phyloP scores from a whole-genome alignment of 805 yeast genomes.

The Ogataea nitratoaversa region DNA sequence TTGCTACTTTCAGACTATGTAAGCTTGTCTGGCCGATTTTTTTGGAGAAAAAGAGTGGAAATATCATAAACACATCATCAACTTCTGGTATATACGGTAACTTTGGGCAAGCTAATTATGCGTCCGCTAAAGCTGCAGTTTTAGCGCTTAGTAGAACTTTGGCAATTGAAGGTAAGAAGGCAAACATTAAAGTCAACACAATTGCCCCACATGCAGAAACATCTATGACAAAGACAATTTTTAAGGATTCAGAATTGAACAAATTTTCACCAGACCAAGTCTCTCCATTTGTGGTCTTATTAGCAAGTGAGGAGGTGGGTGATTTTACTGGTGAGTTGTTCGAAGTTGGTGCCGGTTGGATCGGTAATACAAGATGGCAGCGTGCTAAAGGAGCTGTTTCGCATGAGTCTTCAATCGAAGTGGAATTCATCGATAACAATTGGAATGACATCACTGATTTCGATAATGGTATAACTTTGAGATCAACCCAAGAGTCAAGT shows the following conservation, averaged over 20 bases:
- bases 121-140: conserved; percentile 89
- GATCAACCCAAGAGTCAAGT: conserved; percentile 71
- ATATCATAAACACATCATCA: conserved; percentile 83
- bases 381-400: conserved; percentile 81
- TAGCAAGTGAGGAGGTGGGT: conserved; percentile 67
- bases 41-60: conserved; percentile 71
- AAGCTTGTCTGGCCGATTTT: conserved; percentile 93
- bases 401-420: conserved; percentile 46
- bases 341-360: conserved; percentile 97
- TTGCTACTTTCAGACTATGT: conserved; percentile 76
- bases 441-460: conserved; percentile 69
- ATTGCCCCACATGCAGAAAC: conserved; percentile 99
- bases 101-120: conserved; percentile 95
- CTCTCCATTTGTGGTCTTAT: conserved; percentile 80
- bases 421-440: conserved; percentile 68
- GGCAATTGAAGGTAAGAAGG: conserved; percentile 86
- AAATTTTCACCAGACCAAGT: conserved; percentile 83
- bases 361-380: conserved; percentile 93
- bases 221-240: conserved; percentile 89
- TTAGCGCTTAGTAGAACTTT: conserved; percentile 80
- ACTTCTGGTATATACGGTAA: conserved; percentile 97
- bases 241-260: conserved; percentile 74
- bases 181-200: conserved; percentile 69
- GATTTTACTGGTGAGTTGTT: conserved; percentile 72
- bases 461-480: conserved; percentile 46